Conservation (phyloP, 306 rosid genomes). For the Geum urbanum region DNA sequence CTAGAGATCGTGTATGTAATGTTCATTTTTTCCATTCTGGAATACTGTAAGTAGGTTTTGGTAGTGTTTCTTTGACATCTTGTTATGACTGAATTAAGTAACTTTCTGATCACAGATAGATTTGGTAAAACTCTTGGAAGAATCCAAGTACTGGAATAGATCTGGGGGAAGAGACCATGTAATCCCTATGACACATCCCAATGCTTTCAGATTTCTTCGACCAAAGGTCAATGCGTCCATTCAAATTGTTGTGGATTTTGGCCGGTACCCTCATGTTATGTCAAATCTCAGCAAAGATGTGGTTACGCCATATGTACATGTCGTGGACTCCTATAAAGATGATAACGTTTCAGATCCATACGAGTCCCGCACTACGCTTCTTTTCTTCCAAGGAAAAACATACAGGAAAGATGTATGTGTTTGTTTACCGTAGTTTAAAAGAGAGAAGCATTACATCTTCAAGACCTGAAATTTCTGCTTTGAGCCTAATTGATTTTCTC, state of each 20-base stretch:
- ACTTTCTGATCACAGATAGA: constrained; percentile 62
- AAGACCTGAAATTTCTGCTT: neutral
- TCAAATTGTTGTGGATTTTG: constrained; percentile 95
- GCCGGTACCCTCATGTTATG: constrained; percentile 70
- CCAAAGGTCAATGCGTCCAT: constrained; percentile 65
- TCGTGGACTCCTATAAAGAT: constrained; percentile 71
- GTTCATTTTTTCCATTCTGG: too few relatives aligned
- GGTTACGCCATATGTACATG: constrained; percentile 87
- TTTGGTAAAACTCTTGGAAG: constrained; percentile 48
- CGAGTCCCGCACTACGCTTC: constrained; percentile 65
- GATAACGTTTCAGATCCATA: constrained; percentile 74
- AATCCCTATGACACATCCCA: constrained; percentile 93
- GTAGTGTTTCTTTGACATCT: neutral
- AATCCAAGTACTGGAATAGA: constrained; percentile 79
- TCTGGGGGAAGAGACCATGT: constrained; percentile 86
- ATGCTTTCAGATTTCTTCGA: constrained; percentile 91
- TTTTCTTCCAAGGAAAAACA: constrained; percentile 87
- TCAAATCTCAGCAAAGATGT: constrained; percentile 87
- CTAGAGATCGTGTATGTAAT: too few relatives aligned
- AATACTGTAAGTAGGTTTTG: neutral
- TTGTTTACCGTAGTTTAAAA: constrained; percentile 16
- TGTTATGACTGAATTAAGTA: constrained; percentile 21
- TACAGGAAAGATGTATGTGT: constrained; percentile 86
- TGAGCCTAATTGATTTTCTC: constrained; percentile 21
- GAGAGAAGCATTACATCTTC: constrained; percentile 2